A percentile compares a stretch with the other conserved stretches of the same genome.
Conservation (phyloP, 805 yeast species). For the Kluyveromyces aestuarii region DNA sequence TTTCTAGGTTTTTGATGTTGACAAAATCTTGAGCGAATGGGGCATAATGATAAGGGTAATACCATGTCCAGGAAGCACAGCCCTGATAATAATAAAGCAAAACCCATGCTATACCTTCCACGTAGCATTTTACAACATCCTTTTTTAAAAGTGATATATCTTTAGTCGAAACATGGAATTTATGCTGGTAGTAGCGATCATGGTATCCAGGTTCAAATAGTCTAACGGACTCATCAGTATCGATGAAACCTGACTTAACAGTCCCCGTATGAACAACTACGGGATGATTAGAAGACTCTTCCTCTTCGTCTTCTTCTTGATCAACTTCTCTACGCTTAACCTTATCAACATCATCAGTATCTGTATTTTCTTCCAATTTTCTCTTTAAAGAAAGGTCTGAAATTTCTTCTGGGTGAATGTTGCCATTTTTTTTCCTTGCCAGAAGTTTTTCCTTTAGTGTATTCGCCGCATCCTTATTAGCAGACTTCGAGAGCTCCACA, state of each 20-base stretch:
- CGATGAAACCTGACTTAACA: slow-evolving; percentile 29
- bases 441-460: slow-evolving; percentile 31
- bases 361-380: slow-evolving; percentile 1
- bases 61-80: slow-evolving; percentile 98
- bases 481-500: slow-evolving; percentile 29
- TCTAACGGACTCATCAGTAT: slow-evolving; percentile 46
- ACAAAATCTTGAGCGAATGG: slow-evolving; percentile 90
- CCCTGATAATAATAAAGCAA: slow-evolving; percentile 91
- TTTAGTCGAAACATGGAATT: slow-evolving; percentile 51
- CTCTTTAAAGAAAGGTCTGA: slow-evolving; percentile 6
- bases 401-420: slow-evolving; percentile 13
- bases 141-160: slow-evolving; percentile 46
- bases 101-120: slow-evolving; percentile 98
- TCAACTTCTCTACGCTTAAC: slow-evolving; percentile 7
- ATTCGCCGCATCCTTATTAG: slow-evolving; percentile 39
- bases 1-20: slow-evolving; percentile 39
- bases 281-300: slow-evolving; percentile 14
- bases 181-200: slow-evolving; percentile 67
- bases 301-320: slow-evolving; percentile 9
- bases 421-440: slow-evolving; percentile 23
- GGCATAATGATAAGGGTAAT: slow-evolving; percentile 93
- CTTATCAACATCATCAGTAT: slow-evolving; percentile 15
- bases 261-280: slow-evolving; percentile 18
- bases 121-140: slow-evolving; percentile 59
- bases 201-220: slow-evolving; percentile 85